Evolutionary conservation across 2,329 filamentous ascomycete genomes (phyloP).

Genomic region (Neonectria coccinea): DNA sequence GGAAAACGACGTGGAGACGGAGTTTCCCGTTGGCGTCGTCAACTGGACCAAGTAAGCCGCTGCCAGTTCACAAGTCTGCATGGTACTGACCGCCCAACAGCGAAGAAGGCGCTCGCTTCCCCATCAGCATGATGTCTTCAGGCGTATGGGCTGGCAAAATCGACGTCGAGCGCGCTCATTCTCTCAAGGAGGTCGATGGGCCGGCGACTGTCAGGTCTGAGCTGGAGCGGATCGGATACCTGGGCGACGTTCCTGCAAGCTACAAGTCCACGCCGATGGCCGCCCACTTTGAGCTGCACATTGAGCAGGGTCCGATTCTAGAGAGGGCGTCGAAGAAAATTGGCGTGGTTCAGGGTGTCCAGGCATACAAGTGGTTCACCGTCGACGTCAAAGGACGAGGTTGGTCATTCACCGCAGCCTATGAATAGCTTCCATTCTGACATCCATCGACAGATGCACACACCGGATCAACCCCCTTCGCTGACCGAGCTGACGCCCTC

Average conservation of each 20-base stretch:
- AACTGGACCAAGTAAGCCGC: slow-evolving; percentile 77
- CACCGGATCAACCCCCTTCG: slow-evolving; percentile 31
- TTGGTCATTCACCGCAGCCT: slow-evolving; percentile 4
- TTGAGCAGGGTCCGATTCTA: slow-evolving; percentile 82
- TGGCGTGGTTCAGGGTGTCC: slow-evolving; percentile 50
- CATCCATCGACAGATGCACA: slow-evolving; percentile 24
- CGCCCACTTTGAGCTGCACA: slow-evolving; percentile 85
- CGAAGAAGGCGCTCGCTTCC: slow-evolving; percentile 85
- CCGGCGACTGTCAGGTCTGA: slow-evolving; percentile 53
- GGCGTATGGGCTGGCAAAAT: slow-evolving; percentile 82
- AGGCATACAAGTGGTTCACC: slow-evolving; percentile 50
- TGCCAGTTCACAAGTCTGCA: slow-evolving; percentile 43
- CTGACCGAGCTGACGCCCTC: slow-evolving; percentile 28
- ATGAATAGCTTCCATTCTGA: not conserved
- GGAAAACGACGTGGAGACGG: slow-evolving; percentile 75
- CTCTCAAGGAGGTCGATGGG: slow-evolving; percentile 67
- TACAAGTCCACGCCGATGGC: slow-evolving; percentile 65
- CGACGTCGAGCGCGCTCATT: slow-evolving; percentile 69
- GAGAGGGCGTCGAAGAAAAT: slow-evolving; percentile 55
- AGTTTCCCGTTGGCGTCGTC: slow-evolving; percentile 78
- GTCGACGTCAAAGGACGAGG: slow-evolving; percentile 47
- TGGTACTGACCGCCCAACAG: slow-evolving; percentile 51
- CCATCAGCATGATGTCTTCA: slow-evolving; percentile 78
- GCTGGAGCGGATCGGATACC: slow-evolving; percentile 77
- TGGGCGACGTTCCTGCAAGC: slow-evolving; percentile 61